phyloP scores from a whole-genome alignment of 2,329 filamentous ascomycete species.

The Pseudogymnoascus sp. region DNA sequence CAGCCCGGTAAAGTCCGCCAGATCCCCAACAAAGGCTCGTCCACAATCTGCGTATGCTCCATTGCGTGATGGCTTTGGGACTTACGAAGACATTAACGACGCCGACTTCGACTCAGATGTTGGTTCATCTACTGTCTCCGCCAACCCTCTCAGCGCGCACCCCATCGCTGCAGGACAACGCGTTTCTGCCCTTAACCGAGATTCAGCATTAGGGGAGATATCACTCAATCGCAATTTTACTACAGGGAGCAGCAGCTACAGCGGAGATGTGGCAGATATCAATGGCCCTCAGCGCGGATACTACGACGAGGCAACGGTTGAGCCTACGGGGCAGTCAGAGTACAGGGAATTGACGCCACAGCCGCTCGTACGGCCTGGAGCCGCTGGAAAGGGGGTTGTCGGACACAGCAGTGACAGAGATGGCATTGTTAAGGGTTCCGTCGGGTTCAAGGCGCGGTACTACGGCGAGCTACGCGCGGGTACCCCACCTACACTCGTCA shows the following conservation, averaged over 20 bases:
- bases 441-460: conserved; percentile 36
- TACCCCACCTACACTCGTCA: conserved; percentile 49
- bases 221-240: not conserved
- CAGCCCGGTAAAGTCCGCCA: not conserved
- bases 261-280: not conserved
- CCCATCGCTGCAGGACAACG: not conserved
- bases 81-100: conserved; percentile 6
- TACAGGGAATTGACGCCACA: not conserved
- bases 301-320: not conserved
- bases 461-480: conserved; percentile 52
- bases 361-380: not conserved
- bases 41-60: not conserved
- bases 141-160: conserved; percentile 10
- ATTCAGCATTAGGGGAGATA: not conserved
- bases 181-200: not conserved
- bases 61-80: not conserved
- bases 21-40: not conserved
- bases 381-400: not conserved
- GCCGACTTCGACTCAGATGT: conserved; percentile 3
- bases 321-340: not conserved
- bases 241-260: not conserved
- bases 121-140: not conserved
- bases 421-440: conserved; percentile 1
- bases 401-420: conserved; percentile 5
- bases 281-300: not conserved